Percentiles rank a stretch among this genome's conserved stretches.
phyloP scores from a whole-genome alignment of 495 filamentous ascomycete genomes.

The Astrothelium macrocarpum region DNA sequence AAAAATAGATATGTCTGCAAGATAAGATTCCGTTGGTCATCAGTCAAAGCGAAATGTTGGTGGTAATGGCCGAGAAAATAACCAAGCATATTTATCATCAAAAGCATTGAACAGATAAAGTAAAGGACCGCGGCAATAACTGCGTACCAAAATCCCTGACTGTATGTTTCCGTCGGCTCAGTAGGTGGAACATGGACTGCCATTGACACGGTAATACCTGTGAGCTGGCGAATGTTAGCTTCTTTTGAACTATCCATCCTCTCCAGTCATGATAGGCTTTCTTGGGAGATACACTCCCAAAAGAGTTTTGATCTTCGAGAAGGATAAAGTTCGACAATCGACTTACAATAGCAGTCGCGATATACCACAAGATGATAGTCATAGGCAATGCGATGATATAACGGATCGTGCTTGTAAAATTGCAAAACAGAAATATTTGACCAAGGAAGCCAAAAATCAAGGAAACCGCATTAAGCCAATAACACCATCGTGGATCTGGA shows the following conservation, averaged over 20 bases:
- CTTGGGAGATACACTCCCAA: too few species aligned
- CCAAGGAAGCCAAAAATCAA: conserved; percentile 57
- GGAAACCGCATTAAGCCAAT: conserved; percentile 52
- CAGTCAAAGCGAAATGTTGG: conserved; percentile 61
- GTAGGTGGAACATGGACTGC: conserved; percentile 50
- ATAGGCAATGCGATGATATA: conserved; percentile 67
- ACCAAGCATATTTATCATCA: conserved; percentile 71
- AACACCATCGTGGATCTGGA: conserved; percentile 32
- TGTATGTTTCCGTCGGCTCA: conserved; percentile 50
- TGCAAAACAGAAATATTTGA: conserved; percentile 65
- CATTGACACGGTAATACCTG: conserved; percentile 51
- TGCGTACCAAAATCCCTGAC: conserved; percentile 70
- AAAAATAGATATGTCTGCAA: conserved; percentile 56
- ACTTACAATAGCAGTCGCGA: conserved; percentile 56
- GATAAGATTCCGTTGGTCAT: conserved; percentile 60
- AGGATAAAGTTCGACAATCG: background rate
- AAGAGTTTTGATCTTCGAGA: background rate
- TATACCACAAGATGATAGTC: conserved; percentile 59
- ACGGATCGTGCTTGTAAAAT: conserved; percentile 71
- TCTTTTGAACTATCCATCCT: too few species aligned
- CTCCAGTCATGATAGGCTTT: too few species aligned
- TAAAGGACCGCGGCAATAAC: conserved; percentile 61
- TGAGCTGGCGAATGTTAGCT: conserved; percentile 38
- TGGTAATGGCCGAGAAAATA: conserved; percentile 71
- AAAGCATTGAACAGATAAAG: conserved; percentile 48